Base-by-base conservation (phyloP, 2,329 filamentous ascomycete species). In the Aureobasidium vineae region DNA sequence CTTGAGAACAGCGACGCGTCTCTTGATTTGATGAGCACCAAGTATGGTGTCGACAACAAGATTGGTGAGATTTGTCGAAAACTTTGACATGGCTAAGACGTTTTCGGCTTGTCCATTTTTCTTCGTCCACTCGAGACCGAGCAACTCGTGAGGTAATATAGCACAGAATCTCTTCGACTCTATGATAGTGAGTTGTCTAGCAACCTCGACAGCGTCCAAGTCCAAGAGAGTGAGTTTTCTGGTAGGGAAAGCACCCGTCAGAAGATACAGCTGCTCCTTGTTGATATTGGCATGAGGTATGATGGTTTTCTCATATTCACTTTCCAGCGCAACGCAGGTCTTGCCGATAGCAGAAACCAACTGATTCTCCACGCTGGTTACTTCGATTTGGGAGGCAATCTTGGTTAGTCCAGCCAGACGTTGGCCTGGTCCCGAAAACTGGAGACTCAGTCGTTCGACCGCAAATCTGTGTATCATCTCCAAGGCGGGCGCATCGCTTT, bases 111-210 rank as follows among this genome's bases (percentile, higher is more conserved):
- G 86, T 0, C 86, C 87, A 5, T 89, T 90, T 2, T 86, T 85
- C 81, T 96, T 97, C 78, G 90, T 96, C 92, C 94, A 98, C 77
- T 96, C 92, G 0, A 92, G 91, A 2, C 89, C 91, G 11, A 99
- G 83, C 5, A 99, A 86, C 77, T 99, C 95, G 71, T 97, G 92
- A 0, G 95, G 92, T 70, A 93, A 84, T 70, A 99, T 97, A 3
- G 90, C 88, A 77, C 92, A 97, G 78, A 97, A 99, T 65, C 97
- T 89, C 68, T 84, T 85, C 76, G 96, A 97, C 75, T 96, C 92
- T 79, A 94, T 96, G 70, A 97, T 83, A 0, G 95, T 98, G 69
- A 99, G 83, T 74, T 99, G 95, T 19, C 95, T 88, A 5, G 95
- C 95, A 68, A 99, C 77, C 78, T 99, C 95, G 21, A 97, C 79